These are phyloP conservation scores for Ophiostoma novo-ulmi DNA, from an alignment of 2,329 filamentous ascomycete genomes.

Conservation along the genomic window DNA sequence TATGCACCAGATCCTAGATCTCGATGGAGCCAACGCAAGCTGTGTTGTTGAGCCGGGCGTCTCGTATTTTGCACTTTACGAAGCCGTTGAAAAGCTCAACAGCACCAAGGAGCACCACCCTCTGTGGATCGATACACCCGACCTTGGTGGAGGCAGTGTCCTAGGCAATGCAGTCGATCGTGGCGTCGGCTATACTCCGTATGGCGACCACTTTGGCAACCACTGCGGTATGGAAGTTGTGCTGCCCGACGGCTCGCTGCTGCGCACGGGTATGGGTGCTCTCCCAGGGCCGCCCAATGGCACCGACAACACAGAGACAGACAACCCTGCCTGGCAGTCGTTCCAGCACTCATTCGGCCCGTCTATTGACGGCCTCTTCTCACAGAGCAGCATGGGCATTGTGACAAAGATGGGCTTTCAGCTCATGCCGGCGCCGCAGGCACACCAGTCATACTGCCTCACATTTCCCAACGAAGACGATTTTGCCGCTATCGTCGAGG, in stretches of 20 bases:
- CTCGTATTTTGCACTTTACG: conserved; percentile 47
- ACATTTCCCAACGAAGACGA: conserved; percentile 38
- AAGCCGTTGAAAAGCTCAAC: conserved; percentile 39
- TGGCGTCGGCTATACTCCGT: conserved; percentile 44
- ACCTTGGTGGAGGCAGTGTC: conserved; percentile 41
- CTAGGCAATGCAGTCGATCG: conserved; percentile 44
- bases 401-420: conserved; percentile 51
- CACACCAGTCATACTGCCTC: conserved; percentile 39
- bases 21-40: conserved; percentile 46
- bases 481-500: conserved; percentile 36
- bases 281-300: conserved; percentile 34
- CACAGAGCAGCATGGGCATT: conserved; percentile 49
- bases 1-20: conserved; percentile 50
- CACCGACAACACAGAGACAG: conserved; percentile 27
- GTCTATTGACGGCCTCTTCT: conserved; percentile 44
- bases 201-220: conserved; percentile 39
- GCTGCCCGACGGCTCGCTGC: conserved; percentile 40
- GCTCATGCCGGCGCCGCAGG: conserved; percentile 36
- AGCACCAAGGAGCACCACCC: conserved; percentile 34
- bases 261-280: conserved; percentile 46
- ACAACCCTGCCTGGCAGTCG: conserved; percentile 39
- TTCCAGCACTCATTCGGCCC: conserved; percentile 41
- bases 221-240: conserved; percentile 34
- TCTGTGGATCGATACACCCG: conserved; percentile 42
- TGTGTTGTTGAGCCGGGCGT: conserved; percentile 53